A percentile compares a stretch with the other conserved stretches of the same genome.
These are phyloP conservation scores for Geoglossum glabrum DNA, from an alignment of 495 filamentous ascomycete species.

Conservation along the genomic window DNA sequence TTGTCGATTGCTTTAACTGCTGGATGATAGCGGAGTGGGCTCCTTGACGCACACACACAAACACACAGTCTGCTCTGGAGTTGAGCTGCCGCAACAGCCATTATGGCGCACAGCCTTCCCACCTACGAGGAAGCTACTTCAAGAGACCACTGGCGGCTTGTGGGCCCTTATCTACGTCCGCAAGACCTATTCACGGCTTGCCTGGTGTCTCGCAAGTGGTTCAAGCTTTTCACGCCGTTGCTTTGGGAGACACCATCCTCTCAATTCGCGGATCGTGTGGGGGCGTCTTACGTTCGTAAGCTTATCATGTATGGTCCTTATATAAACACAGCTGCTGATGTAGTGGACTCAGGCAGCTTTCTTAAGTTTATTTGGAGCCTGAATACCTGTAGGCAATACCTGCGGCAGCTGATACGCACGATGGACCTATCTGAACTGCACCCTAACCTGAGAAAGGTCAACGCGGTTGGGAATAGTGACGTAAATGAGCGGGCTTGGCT, in stretches of 20 bases:
- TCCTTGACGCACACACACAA: no score
- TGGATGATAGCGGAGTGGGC: no score
- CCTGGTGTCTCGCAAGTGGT: conserved; percentile 37
- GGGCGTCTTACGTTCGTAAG: conserved; percentile 40
- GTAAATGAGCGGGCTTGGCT: conserved; percentile 23
- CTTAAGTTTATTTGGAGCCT: not conserved
- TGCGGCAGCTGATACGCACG: conserved; percentile 33
- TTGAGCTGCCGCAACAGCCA: not conserved
- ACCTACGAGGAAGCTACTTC: conserved; percentile 37
- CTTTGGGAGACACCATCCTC: conserved; percentile 48
- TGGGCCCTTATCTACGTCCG: conserved; percentile 39
- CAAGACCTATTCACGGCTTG: conserved; percentile 37
- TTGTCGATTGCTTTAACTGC: no score
- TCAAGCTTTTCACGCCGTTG: conserved; percentile 36
- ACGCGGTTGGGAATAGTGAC: not conserved
- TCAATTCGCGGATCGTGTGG: conserved; percentile 23
- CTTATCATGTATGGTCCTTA: conserved; percentile 29
- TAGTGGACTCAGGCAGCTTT: conserved; percentile 7
- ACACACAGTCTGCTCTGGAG: no score
- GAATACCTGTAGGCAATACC: not conserved
- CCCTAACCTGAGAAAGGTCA: conserved; percentile 24
- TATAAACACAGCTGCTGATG: not conserved
- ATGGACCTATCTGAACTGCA: conserved; percentile 45
- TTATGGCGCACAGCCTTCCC: conserved; percentile 19
- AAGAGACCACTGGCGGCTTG: conserved; percentile 38